Conservation (phyloP, 2,329 filamentous ascomycete species). For the Pezicula carpinea region DNA sequence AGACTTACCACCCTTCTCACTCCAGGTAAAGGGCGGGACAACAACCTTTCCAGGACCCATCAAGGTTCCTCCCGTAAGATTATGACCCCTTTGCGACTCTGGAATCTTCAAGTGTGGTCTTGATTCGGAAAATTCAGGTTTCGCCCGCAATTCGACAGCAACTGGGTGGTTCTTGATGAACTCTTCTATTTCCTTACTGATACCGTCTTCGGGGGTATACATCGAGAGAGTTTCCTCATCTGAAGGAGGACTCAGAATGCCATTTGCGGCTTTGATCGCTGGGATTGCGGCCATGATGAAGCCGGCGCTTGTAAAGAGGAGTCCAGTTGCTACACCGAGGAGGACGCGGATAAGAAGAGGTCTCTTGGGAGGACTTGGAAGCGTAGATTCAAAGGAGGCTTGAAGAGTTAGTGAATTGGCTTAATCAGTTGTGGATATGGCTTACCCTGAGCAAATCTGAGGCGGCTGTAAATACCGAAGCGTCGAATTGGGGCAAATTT, state of each 20-base stretch:
- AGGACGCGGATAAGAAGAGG: slow-evolving; percentile 41
- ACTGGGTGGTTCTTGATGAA: slow-evolving; percentile 73
- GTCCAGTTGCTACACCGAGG: slow-evolving; percentile 40
- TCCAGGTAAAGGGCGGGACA: slow-evolving; percentile 77
- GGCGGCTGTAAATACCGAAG: background rate
- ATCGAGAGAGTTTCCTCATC: slow-evolving; percentile 70
- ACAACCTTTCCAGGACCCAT: slow-evolving; percentile 70
- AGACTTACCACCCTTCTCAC: slow-evolving; percentile 63
- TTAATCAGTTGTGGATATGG: background rate
- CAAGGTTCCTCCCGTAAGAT: slow-evolving; percentile 77
- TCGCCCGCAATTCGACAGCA: slow-evolving; percentile 60
- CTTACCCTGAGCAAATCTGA: background rate
- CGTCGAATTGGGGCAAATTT: background rate
- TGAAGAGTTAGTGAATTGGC: background rate
- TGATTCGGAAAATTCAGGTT: slow-evolving; percentile 66
- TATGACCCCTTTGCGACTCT: slow-evolving; percentile 60
- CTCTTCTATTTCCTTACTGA: slow-evolving; percentile 57
- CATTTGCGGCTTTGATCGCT: slow-evolving; percentile 42
- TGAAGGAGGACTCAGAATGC: slow-evolving; percentile 49
- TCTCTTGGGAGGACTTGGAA: slow-evolving; percentile 20
- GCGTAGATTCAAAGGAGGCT: background rate
- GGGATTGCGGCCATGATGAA: slow-evolving; percentile 54
- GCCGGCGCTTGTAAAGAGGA: slow-evolving; percentile 45
- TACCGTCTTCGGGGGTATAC: slow-evolving; percentile 54
- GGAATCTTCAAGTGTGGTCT: slow-evolving; percentile 88